These are phyloP conservation scores for Binderoboletus segoi DNA, from an alignment of 1,284 basidiomycete genomes.

Conservation along the genomic window DNA sequence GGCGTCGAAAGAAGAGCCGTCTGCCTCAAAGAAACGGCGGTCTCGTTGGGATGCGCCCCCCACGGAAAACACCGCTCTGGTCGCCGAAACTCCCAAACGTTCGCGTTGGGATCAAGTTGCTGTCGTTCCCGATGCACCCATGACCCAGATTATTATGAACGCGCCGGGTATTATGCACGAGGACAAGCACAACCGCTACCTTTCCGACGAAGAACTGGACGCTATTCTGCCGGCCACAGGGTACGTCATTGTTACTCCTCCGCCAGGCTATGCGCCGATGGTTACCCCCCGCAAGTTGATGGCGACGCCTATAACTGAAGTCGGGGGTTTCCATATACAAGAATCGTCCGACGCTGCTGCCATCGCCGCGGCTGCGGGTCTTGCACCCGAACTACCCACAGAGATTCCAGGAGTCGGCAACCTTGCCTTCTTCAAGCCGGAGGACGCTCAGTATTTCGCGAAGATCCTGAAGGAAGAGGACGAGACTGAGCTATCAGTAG, in stretches of 20 bases:
- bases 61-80: conserved; percentile 52
- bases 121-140: conserved; percentile 57
- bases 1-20: conserved; percentile 59
- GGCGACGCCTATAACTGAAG: conserved; percentile 70
- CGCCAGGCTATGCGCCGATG: conserved; percentile 89
- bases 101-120: conserved; percentile 97
- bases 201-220: conserved; percentile 96
- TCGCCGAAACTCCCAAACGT: conserved; percentile 69
- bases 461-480: conserved; percentile 96
- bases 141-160: conserved; percentile 83
- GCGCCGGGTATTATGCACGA: conserved; percentile 80
- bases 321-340: conserved; percentile 94
- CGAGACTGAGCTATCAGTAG: conserved; percentile 92
- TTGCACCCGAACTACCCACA: conserved; percentile 94
- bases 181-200: conserved; percentile 93
- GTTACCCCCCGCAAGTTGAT: conserved; percentile 80
- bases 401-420: conserved; percentile 98
- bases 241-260: conserved; percentile 91
- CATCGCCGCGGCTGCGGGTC: conserved; percentile 84
- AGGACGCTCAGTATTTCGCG: conserved; percentile 97
- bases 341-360: conserved; percentile 90
- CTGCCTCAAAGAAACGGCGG: conserved; percentile 85
- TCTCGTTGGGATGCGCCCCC: conserved; percentile 95
- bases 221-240: conserved; percentile 85
- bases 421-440: conserved; percentile 97